These are phyloP conservation scores for Termitomyces sp. DNA, from an alignment of 768 basidiomycete genomes.

Conservation along the genomic window DNA sequence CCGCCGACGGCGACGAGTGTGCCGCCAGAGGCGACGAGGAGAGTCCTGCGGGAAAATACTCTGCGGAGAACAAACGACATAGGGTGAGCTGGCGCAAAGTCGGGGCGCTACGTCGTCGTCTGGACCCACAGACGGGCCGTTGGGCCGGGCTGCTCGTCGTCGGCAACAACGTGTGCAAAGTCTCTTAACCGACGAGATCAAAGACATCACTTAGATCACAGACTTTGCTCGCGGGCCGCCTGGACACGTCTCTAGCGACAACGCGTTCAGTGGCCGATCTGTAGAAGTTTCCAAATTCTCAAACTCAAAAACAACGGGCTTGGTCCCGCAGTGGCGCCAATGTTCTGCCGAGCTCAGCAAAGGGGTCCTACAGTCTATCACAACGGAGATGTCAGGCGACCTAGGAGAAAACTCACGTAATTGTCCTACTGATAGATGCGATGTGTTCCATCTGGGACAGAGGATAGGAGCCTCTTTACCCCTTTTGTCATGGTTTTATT, in stretches of 20 bases:
- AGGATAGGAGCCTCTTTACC: neutral
- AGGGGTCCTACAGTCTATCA: constrained; percentile 27
- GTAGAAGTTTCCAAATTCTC: constrained; percentile 81
- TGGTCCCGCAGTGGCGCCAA: constrained; percentile 84
- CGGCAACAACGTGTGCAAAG: too few species aligned
- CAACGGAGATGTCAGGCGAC: constrained; percentile 6
- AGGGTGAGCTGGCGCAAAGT: too few species aligned
- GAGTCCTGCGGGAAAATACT: constrained; percentile 50
- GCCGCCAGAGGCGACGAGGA: constrained; percentile 48
- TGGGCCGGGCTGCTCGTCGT: too few species aligned
- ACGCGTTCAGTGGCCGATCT: constrained; percentile 93
- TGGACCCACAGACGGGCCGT: too few species aligned
- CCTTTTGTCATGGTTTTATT: constrained; percentile 10
- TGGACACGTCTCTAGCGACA: too few species aligned
- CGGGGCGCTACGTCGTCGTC: too few species aligned
- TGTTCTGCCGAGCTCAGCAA: constrained; percentile 68
- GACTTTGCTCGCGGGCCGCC: too few species aligned
- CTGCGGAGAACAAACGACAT: constrained; percentile 20
- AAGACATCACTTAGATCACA: too few species aligned
- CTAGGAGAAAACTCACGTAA: constrained; percentile 42
- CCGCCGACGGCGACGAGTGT: constrained; percentile 48
- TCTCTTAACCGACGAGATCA: too few species aligned
- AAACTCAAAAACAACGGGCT: constrained; percentile 97
- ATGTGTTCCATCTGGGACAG: constrained; percentile 52
- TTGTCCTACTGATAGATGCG: constrained; percentile 71